Conservation (phyloP, 129 eudicot species). For the Glebionis coronaria region DNA sequence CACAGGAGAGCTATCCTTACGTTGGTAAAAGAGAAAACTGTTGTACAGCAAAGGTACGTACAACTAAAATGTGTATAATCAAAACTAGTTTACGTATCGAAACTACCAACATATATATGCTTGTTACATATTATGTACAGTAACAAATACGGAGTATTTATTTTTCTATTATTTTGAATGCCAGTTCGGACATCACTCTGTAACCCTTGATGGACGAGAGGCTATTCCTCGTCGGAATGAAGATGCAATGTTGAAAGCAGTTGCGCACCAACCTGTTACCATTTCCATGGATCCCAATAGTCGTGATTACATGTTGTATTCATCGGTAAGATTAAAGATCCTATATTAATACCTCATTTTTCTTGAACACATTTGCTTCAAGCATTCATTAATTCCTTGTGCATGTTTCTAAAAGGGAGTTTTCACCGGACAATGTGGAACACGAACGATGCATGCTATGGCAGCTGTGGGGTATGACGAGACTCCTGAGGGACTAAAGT, state of each 20-base stretch:
- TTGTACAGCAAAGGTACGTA: conserved; percentile 43
- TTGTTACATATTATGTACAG: background rate
- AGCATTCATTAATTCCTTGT: background rate
- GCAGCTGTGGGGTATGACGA: background rate
- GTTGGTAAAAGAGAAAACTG: conserved; percentile 48
- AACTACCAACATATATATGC: background rate
- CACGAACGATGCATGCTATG: conserved; percentile 20
- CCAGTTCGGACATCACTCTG: conserved; percentile 42
- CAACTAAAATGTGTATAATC: background rate
- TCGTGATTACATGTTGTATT: conserved; percentile 49
- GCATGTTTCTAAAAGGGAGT: conserved; percentile 28
- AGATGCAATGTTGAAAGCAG: conserved; percentile 56
- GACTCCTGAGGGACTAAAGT: background rate
- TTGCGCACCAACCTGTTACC: conserved; percentile 54
- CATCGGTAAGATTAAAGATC: conserved; percentile 33
- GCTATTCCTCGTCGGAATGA: conserved; percentile 43
- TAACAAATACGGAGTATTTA: background rate
- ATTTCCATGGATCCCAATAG: conserved; percentile 56
- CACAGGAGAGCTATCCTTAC: conserved; percentile 71
- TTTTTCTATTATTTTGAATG: background rate
- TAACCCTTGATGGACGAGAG: conserved; percentile 52
- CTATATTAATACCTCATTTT: background rate
- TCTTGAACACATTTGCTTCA: background rate
- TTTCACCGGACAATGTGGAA: conserved; percentile 51
- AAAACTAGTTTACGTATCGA: too few species aligned